A percentile compares a stretch with the other conserved stretches of the same genome.
These are phyloP conservation scores for Penicillium cinerascens DNA, from an alignment of 495 filamentous ascomycete species.

Conservation along the genomic window DNA sequence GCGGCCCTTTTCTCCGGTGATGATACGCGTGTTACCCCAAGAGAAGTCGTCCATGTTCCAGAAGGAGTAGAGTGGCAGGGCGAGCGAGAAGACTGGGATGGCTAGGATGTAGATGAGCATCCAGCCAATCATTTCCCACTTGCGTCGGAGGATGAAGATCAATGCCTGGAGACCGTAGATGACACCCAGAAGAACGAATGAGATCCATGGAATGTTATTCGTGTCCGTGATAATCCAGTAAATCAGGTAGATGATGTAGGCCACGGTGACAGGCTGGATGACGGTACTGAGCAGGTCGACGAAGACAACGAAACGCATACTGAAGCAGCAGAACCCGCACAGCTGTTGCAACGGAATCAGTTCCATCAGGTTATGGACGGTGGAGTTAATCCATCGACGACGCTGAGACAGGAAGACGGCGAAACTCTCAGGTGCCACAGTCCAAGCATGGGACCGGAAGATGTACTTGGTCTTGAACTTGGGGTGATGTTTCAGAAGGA, in stretches of 20 bases:
- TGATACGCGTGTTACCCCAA: constrained; percentile 97
- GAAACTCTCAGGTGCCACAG: constrained; percentile 91
- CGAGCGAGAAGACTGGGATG: constrained; percentile 88
- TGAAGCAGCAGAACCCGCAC: constrained; percentile 99
- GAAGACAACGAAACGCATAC: constrained; percentile 98
- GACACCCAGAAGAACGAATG: constrained; percentile 85
- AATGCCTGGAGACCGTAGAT: constrained; percentile 96
- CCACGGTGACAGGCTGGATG: constrained; percentile 88
- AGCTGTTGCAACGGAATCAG: constrained; percentile 89
- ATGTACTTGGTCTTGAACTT: constrained; percentile 98
- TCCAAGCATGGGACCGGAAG: constrained; percentile 88
- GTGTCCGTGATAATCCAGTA: constrained; percentile 60
- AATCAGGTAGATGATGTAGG: constrained; percentile 87
- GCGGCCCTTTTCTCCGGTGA: constrained; percentile 91
- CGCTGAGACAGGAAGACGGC: constrained; percentile 94
- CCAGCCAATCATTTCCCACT: constrained; percentile 99
- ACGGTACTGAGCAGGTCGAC: constrained; percentile 88
- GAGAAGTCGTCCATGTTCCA: constrained; percentile 99
- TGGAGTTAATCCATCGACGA: constrained; percentile 99
- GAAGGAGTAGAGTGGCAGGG: constrained; percentile 90
- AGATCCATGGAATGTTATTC: constrained; percentile 68
- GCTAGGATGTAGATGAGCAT: constrained; percentile 95
- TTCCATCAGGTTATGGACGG: constrained; percentile 95
- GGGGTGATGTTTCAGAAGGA: constrained; percentile 87
- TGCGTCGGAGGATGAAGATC: constrained; percentile 91